Evolutionary conservation across 495 filamentous ascomycete genomes (phyloP).

Genomic region (Lasiosphaeriaceae sp.): DNA sequence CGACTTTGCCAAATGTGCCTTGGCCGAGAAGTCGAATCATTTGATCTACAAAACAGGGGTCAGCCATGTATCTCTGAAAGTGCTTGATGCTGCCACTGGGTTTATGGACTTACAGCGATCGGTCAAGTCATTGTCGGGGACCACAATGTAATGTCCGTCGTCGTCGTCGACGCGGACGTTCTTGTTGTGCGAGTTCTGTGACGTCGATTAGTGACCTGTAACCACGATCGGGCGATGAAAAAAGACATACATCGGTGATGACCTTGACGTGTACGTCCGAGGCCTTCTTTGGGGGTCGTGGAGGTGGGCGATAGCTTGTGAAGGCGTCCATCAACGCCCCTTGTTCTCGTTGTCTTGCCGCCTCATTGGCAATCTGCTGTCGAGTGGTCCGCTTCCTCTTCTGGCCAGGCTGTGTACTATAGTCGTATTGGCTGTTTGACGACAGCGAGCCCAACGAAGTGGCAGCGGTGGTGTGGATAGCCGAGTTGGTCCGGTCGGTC

Average conservation of each 20-base stretch:
- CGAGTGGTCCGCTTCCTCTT: constrained; percentile 84
- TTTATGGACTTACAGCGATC: constrained; percentile 72
- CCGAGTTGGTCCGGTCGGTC: constrained; percentile 82
- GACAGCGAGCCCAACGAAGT: constrained; percentile 75
- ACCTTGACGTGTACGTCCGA: constrained; percentile 83
- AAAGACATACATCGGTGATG: constrained; percentile 71
- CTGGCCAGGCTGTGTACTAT: constrained; percentile 57
- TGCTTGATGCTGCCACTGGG: neutral
- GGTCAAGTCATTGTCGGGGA: constrained; percentile 75
- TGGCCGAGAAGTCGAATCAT: constrained; percentile 87
- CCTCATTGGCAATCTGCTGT: constrained; percentile 73
- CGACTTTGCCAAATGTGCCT: constrained; percentile 97
- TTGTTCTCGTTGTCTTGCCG: constrained; percentile 63
- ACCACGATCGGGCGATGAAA: neutral
- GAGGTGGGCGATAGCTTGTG: constrained; percentile 75
- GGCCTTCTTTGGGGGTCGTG: constrained; percentile 84
- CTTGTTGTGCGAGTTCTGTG: constrained; percentile 50
- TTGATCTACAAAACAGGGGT: constrained; percentile 58
- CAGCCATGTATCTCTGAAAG: neutral
- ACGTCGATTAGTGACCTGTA: constrained; percentile 10
- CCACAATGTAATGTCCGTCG: constrained; percentile 93
- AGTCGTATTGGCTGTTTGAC: constrained; percentile 59
- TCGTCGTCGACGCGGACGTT: constrained; percentile 75
- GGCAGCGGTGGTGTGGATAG: constrained; percentile 79
- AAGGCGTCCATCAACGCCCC: constrained; percentile 67